A percentile compares a stretch with the other conserved stretches of the same genome.
Evolutionary conservation across 1,139 yeast genomes (phyloP).

Genomic region (Groenewaldozyma sp.): DNA sequence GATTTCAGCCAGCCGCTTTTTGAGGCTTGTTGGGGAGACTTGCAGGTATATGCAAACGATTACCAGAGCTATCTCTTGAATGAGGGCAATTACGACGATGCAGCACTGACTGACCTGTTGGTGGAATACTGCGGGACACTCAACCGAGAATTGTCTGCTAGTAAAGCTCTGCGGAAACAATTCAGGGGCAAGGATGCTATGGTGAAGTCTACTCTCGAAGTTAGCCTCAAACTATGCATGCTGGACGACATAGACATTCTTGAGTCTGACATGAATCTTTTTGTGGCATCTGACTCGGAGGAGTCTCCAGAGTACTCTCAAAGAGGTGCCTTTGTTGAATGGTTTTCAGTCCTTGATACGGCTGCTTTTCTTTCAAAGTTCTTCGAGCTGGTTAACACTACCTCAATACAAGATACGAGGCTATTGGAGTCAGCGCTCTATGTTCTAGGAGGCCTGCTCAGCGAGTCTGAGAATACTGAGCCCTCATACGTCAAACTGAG

Average conservation of each 20-base stretch:
- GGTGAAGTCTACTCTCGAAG: not conserved
- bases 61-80: not conserved
- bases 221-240: not conserved
- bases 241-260: not conserved
- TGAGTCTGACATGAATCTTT: not conserved
- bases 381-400: no score
- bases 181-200: not conserved
- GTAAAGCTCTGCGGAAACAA: not conserved
- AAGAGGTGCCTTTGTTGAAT: not conserved
- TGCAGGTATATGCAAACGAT: not conserved
- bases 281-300: conserved; percentile 1
- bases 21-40: not conserved
- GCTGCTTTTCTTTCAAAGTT: not conserved
- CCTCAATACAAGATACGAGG: no score
- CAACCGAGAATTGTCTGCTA: not conserved
- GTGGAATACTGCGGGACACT: not conserved
- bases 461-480: not conserved
- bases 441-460: not conserved
- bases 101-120: not conserved
- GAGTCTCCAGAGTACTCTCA: not conserved
- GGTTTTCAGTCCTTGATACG: not conserved
- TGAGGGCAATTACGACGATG: no score
- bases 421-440: not conserved
- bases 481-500: not conserved
- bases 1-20: not conserved